A percentile compares a stretch with the other conserved stretches of the same genome.
These are phyloP conservation scores for Maudiozyma humilis DNA, from an alignment of 1,139 yeast genomes.

Conservation along the genomic window DNA sequence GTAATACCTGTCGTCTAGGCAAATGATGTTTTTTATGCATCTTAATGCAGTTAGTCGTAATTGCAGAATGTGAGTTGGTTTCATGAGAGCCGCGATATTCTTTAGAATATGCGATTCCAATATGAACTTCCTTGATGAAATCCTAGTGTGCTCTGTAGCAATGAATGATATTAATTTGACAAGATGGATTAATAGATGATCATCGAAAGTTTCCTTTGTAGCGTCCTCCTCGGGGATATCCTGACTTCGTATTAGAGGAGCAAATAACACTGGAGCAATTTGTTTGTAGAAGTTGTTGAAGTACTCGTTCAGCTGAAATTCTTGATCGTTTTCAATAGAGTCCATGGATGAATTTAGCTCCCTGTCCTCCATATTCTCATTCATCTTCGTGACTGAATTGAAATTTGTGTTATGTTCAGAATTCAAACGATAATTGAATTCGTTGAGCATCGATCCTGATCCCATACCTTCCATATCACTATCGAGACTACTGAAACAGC, in stretches of 20 bases:
- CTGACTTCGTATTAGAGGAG: constrained; percentile 37
- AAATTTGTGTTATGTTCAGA: constrained; percentile 7
- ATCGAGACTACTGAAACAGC: constrained; percentile 22
- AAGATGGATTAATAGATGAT: constrained; percentile 49
- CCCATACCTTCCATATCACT: constrained; percentile 7
- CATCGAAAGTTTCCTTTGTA: constrained; percentile 27
- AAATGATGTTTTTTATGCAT: constrained; percentile 51
- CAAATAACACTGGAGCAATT: constrained; percentile 54
- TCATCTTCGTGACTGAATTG: constrained; percentile 5
- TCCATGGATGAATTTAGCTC: constrained; percentile 5
- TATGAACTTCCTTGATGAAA: constrained; percentile 52
- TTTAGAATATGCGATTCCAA: constrained; percentile 46
- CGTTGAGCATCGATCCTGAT: constrained; percentile 8
- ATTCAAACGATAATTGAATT: constrained; percentile 10
- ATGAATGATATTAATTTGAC: constrained; percentile 67
- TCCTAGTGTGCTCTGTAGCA: constrained; percentile 51
- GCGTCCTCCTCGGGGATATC: constrained; percentile 12
- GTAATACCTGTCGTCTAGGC: constrained; percentile 55
- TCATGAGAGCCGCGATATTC: constrained; percentile 45
- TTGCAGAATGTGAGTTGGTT: constrained; percentile 37
- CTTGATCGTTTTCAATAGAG: constrained; percentile 10
- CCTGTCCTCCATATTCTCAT: constrained; percentile 10
- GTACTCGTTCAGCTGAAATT: constrained; percentile 41
- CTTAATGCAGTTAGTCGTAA: constrained; percentile 59
- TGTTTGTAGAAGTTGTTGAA: constrained; percentile 52